Evolutionary conservation across 441 rosid species (phyloP).

Genomic region (Erodium trifolium): DNA sequence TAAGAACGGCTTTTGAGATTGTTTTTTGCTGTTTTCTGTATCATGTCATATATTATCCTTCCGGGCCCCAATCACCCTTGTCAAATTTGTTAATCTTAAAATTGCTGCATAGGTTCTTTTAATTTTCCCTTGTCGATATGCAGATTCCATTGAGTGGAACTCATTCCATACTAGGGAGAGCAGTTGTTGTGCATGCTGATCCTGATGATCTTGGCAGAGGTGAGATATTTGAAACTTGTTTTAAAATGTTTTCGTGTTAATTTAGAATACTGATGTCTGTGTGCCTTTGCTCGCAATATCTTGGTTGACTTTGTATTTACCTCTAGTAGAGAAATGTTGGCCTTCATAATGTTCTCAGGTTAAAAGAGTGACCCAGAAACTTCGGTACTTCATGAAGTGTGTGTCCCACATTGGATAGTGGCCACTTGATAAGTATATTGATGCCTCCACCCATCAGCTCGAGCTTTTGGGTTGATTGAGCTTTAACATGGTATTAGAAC

Average conservation of each 20-base stretch:
- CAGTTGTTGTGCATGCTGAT: slow-evolving; percentile 43
- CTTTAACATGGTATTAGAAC: too few species aligned
- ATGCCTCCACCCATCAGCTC: too few species aligned
- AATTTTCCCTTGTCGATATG: slow-evolving; percentile 9
- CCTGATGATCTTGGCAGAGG: slow-evolving; percentile 41
- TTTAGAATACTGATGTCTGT: neutral
- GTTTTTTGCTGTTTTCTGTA: neutral
- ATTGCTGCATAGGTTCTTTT: neutral
- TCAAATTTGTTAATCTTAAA: neutral
- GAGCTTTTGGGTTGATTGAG: too few species aligned
- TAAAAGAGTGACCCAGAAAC: too few species aligned
- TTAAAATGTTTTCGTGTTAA: neutral
- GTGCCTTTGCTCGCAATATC: neutral
- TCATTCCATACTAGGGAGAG: slow-evolving; percentile 44
- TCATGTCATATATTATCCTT: neutral
- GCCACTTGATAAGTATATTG: too few species aligned
- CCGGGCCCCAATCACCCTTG: neutral
- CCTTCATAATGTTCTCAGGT: neutral
- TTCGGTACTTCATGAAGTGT: too few species aligned
- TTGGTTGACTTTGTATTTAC: neutral
- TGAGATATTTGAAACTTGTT: neutral
- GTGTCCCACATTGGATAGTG: too few species aligned
- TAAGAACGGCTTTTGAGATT: neutral
- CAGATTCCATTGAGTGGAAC: slow-evolving; percentile 42
- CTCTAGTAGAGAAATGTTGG: neutral